These are phyloP conservation scores for Wickerhamiella australiensis DNA, from an alignment of 805 yeast genomes.

Conservation along the genomic window DNA sequence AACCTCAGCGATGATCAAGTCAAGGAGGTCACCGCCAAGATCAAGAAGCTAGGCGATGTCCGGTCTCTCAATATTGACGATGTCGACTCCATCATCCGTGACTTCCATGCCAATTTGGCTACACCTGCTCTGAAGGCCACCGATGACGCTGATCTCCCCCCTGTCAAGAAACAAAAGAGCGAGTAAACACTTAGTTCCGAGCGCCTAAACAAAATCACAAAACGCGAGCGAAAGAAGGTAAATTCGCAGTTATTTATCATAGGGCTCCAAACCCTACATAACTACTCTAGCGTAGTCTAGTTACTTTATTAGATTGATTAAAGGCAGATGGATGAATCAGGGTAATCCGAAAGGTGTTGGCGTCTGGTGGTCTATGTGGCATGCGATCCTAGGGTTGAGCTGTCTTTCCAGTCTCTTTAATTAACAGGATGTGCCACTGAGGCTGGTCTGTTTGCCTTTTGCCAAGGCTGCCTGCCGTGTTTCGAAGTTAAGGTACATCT, in stretches of 20 bases:
- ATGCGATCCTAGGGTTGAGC: no score
- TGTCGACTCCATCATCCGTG: slow-evolving; percentile 92
- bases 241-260: neutral
- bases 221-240: slow-evolving; percentile 24
- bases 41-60: slow-evolving; percentile 88
- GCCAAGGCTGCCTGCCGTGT: no score
- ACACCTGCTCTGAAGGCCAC: slow-evolving; percentile 21
- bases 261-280: no score
- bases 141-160: slow-evolving; percentile 22
- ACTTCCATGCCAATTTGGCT: slow-evolving; percentile 59
- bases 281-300: neutral
- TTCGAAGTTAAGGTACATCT: no score
- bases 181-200: slow-evolving; percentile 14
- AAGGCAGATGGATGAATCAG: no score
- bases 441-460: no score
- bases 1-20: slow-evolving; percentile 81
- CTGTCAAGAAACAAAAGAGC: slow-evolving; percentile 27
- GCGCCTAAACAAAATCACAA: neutral
- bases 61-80: slow-evolving; percentile 91
- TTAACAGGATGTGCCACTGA: no score
- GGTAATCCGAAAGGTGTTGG: no score
- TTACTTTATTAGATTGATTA: neutral
- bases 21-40: slow-evolving; percentile 88
- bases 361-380: no score
- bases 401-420: no score